Base-by-base conservation (phyloP, 345 rosid genomes). In the Lagerstroemia speciosa region DNA sequence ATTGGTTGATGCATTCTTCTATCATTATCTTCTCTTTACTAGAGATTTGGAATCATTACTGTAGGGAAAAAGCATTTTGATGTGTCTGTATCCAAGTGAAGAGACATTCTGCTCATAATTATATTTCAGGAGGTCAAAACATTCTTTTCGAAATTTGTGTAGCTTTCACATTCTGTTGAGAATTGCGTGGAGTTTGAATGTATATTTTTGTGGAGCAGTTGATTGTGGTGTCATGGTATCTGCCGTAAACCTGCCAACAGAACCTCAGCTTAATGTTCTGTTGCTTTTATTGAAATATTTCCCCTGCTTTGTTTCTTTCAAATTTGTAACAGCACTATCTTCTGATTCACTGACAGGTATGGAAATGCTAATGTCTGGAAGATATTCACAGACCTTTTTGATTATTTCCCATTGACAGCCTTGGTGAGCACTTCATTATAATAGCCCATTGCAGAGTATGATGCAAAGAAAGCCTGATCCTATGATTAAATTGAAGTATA, bases 331-430 rank as follows among this genome's bases (percentile, higher is more conserved):
- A 38, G 20, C 46, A 62, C 64, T 63, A 41, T 52, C 32, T 50
- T 8, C 17, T 69, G 71, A 62, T 78, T 52, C 66, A 48, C 79
- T 65, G 76, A 63, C 95, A 91, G 99, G 85, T 94, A 94, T 71
- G 99, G 99, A 72, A 94, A 87, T 80, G 97, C 99, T n/a, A 91
- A 83, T 55, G 96, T 91, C 65, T 94, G 99, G 99, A 94, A 91
- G 81, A 89, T 82, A 74, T 94, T 94, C 76, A 91, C 99, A 19
- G 99, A 94, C 79, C 90, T 94, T 73, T 94, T 94, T 80, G 97
- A 94, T 84, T 94, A 89, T 83, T 89, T 94, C 76, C 99, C 99
- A 38, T 76, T 94, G 74, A 94, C 99, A 72, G 99, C 97, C 65
- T 83, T 94, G 95, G 97, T 94, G 69, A 85, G 96, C 87, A 43